Evolutionary conservation across 352 stramenopile genomes (phyloP), one percentile per base, ranked within the genome.

Genomic region (Pythium biforme): DNA sequence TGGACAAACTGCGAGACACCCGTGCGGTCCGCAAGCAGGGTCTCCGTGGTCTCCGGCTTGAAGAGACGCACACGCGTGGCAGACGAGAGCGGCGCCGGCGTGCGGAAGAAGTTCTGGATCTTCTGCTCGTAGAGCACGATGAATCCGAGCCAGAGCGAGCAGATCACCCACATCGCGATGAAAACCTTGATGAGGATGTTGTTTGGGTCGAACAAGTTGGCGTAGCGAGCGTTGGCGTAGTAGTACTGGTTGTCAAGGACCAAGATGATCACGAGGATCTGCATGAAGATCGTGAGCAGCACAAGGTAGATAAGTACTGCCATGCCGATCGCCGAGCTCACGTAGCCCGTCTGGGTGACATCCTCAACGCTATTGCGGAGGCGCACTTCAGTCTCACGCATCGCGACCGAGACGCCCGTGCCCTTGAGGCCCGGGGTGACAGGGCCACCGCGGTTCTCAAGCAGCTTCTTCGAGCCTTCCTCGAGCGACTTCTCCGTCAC

Each of bases 131-230:
- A 62, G 39, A 67, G 41, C 25, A 74, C 62, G 29, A 75, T 54
- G 29, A 65, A 41, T n/a, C 58, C 60, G 52, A 74, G 58, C 59
- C 63, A 74, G 34, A 74, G 26, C 22, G 48, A 49, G 23, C 51
- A 62, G 34, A 71, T 56, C 22, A 59, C 33, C 62, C 62, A 74
- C 45, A 70, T 29, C 3, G 41, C 45, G 41, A 74, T 74, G 34
- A 74, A 74, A 19, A 65, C 47, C 65, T 68, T 72, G 49, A 74
- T 74, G 22, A 74, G 47, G 20, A 68, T 48, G 34, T 72, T 59
- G 46, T 72, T 72, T 1, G 56, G 53, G 49, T 74, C 54, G 31
- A 74, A 71, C 8, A 74, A 34, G 43, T 59, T 61, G 27, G 52
- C 40, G 58, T 71, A 68, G 12, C 56, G 7, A 22, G 17, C 26